Evolutionary conservation across 345 rosid species (phyloP), one percentile per base, ranked within the genome.

Genomic region (Syzygium aqueum): DNA sequence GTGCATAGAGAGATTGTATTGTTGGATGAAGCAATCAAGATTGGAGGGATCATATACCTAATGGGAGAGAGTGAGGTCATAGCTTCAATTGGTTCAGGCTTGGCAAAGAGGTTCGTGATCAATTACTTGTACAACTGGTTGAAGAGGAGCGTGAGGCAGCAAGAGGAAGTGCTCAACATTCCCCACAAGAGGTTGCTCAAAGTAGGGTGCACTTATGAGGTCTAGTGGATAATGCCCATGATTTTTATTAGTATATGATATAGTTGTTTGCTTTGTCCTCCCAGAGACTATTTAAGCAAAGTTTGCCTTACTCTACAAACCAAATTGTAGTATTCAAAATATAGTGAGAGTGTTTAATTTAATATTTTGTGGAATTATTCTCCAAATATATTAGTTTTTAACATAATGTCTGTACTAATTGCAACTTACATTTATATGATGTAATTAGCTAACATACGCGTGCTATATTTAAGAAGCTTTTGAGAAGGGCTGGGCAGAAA

Each of bases 121-220:
- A 85, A 91, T 57, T 88, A 84, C 65, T 52, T 87, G 51, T 88
- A 84, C 57, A 87, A 63, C 33, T 90, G 90, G 91, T 56, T 90
- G 77, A 91, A 83, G 25, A 89, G 89, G 51, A 21, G 77, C 22
- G 89, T 88, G 19, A 90, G 93, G 85, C 90, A 86, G 51, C 88
- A 78, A 12, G 90, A 87, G 51, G 92, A 90, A 77, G 78, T 89
- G 25, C 84, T 88, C 63, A 51, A 84, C 59, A 65, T 90, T 51
- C 91, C 93, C 52, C 89, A 59, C 10, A 84, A 67, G 85, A 85
- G 84, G 25, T 53, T 90, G 19, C 86, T 92, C 54, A 89, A 90
- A 84, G 91, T 90, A 1, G 92, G 90, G 19, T 87, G 88, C 87
- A 89, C 91, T 11, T 89, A 89, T 37, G 90, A 87, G 61, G 88